Conservation (phyloP, 306 rosid genomes). For the Canavalia ensiformis region DNA sequence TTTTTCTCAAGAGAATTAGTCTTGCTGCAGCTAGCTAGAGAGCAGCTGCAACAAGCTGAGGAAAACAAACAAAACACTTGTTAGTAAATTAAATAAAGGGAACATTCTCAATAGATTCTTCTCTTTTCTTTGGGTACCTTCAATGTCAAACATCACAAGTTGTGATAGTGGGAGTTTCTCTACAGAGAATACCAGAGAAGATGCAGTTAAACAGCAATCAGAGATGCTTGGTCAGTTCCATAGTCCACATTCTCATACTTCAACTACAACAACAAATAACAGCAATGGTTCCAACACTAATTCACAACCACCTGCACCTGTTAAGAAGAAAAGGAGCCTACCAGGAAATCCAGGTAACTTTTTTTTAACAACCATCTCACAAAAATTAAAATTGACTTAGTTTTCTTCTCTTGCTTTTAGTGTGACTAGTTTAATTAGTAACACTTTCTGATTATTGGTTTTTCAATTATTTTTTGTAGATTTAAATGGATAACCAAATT, state of each 20-base stretch:
- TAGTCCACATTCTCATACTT: constrained; percentile 69
- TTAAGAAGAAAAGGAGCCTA: constrained; percentile 82
- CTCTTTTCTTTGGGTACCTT: constrained; percentile 45
- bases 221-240: constrained; percentile 61
- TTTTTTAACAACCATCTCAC: constrained; percentile 11
- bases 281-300: constrained; percentile 66
- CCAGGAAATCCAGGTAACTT: constrained; percentile 91
- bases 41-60: constrained; percentile 43
- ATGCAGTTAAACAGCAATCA: constrained; percentile 54
- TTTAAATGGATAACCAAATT: constrained; percentile 39
- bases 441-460: constrained; percentile 35
- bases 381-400: neutral
- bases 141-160: constrained; percentile 88
- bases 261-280: constrained; percentile 55
- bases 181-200: constrained; percentile 64
- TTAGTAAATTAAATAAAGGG: constrained; percentile 44
- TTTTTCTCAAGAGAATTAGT: constrained; percentile 17
- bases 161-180: constrained; percentile 82
- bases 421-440: constrained; percentile 12
- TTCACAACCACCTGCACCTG: constrained; percentile 57
- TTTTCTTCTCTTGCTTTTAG: neutral
- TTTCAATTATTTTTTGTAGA: constrained; percentile 17
- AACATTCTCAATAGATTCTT: constrained; percentile 43
- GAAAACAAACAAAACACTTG: constrained; percentile 29
- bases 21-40: constrained; percentile 34